Base-by-base conservation (phyloP, 2,329 filamentous ascomycete species). In the Pseudopithomyces chartarum region DNA sequence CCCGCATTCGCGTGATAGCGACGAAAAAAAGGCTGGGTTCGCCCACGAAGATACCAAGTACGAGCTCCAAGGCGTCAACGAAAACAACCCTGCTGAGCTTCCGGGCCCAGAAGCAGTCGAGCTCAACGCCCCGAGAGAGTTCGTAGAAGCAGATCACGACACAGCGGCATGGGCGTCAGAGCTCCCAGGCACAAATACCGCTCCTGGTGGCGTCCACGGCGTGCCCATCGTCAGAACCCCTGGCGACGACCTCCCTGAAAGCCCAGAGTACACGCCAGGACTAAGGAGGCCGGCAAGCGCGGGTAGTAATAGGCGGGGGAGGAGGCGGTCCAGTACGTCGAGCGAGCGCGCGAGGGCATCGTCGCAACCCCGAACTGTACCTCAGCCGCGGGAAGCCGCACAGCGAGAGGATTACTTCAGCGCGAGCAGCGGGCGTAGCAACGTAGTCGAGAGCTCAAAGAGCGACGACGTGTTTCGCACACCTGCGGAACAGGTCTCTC, bases 211-310 rank as follows among this genome's bases (percentile, higher is more conserved):
- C 10, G 38, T 45, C 3, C 57, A 47, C 26, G 65, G 65, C 1
- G 56, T 64, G 8, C 65, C 65, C 3, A 59, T 62, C 23, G 50
- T 68, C 5, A 55, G 65, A 36, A 64, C 59, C 19, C 64, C 65
- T 1, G 62, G 61, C 1, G 64, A 67, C 22, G 64, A 67, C 38
- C 34, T 64, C 6, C 61, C 59, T 1, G 44, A 57, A 45, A 48
- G 19, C 19, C 64, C 64, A 19, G 43, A 62, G 26, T 57, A 59
- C 42, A 45, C 38, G 15, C 53, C 58, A 7, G 54, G 56, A 2
- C 10, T 59, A 33, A 60, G 36, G 23, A 43, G 44, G 17, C 34
- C 36, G 8, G 23, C 26, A 1, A 52, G 43, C 19, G 36, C 32
- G 19, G 26, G 19, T 29, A 49, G 45, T 19, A 49, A 38, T 42